These are phyloP conservation scores for Dryas drummondii DNA, from an alignment of 306 rosid genomes.

Conservation along the genomic window DNA sequence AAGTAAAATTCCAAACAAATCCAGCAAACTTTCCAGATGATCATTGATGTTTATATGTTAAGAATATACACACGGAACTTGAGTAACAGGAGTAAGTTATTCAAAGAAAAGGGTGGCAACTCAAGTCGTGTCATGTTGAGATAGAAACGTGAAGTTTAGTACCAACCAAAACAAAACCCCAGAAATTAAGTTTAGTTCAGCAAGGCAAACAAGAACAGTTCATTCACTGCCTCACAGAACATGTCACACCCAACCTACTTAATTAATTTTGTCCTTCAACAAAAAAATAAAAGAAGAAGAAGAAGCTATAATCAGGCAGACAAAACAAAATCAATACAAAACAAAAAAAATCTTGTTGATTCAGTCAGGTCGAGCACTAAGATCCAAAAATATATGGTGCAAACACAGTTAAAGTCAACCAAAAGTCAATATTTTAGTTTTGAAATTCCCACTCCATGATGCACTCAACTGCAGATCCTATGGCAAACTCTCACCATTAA, in stretches of 20 bases:
- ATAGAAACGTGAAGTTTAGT: not conserved
- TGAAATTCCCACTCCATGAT: not conserved
- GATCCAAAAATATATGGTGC: too few species aligned
- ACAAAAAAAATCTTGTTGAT: not conserved
- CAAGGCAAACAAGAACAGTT: not conserved
- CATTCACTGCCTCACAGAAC: not conserved
- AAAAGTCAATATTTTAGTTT: conserved; percentile 7
- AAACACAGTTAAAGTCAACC: not conserved
- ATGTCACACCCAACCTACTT: not conserved
- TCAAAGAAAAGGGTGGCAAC: not conserved
- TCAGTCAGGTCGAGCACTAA: not conserved
- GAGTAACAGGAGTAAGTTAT: not conserved
- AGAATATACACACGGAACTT: not conserved
- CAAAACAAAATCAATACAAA: not conserved
- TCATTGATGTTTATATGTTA: not conserved
- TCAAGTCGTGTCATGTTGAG: not conserved
- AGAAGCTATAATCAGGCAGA: not conserved
- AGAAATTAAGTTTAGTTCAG: not conserved
- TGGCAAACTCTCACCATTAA: not conserved
- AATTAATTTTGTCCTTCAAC: not conserved
- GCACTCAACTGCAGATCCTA: conserved; percentile 4
- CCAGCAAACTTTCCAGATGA: not conserved
- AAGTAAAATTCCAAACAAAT: not conserved
- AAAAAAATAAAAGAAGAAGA: not conserved
- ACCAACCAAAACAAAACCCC: not conserved